These are phyloP conservation scores for Umbelopsis sp. DNA, from an alignment of 371 early-diverging fungal species.

Conservation along the genomic window DNA sequence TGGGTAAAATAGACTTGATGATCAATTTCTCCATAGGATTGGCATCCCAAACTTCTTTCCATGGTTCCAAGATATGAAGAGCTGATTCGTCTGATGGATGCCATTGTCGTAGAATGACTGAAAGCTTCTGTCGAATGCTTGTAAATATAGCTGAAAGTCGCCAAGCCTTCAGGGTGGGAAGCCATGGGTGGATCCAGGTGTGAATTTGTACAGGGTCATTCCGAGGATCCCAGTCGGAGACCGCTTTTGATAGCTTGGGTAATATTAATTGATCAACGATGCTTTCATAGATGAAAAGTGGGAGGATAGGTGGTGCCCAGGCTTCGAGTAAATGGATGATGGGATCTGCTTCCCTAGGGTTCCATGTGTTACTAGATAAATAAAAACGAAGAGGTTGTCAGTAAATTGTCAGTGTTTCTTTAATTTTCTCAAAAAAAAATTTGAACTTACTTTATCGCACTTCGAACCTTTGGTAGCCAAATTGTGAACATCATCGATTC, in stretches of 20 bases:
- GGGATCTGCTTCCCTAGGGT: slow-evolving; percentile 69
- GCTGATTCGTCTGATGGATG: slow-evolving; percentile 68
- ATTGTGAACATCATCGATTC: slow-evolving; percentile 77
- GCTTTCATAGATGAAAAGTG: slow-evolving; percentile 74
- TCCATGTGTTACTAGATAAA: slow-evolving; percentile 69
- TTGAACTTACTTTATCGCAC: slow-evolving; percentile 71
- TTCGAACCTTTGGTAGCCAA: slow-evolving; percentile 81
- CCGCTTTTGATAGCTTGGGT: slow-evolving; percentile 70
- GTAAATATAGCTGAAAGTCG: slow-evolving; percentile 61
- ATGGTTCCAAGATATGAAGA: slow-evolving; percentile 61
- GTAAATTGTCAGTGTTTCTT: background rate
- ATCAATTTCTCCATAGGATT: slow-evolving; percentile 65
- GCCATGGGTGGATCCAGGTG: slow-evolving; percentile 87
- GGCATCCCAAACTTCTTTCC: slow-evolving; percentile 71
- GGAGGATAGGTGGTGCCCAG: slow-evolving; percentile 73
- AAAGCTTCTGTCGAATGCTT: slow-evolving; percentile 67
- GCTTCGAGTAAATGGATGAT: slow-evolving; percentile 69
- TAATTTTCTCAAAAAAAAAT: no score
- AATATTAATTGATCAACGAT: slow-evolving; percentile 76
- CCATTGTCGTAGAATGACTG: slow-evolving; percentile 66
- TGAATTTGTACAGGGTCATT: slow-evolving; percentile 71
- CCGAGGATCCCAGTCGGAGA: slow-evolving; percentile 76
- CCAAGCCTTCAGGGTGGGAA: slow-evolving; percentile 67
- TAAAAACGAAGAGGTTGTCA: slow-evolving; percentile 8
- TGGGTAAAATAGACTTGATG: slow-evolving; percentile 68